phyloP scores from a whole-genome alignment of 768 basidiomycete species.

The Suillus tomentosus region DNA sequence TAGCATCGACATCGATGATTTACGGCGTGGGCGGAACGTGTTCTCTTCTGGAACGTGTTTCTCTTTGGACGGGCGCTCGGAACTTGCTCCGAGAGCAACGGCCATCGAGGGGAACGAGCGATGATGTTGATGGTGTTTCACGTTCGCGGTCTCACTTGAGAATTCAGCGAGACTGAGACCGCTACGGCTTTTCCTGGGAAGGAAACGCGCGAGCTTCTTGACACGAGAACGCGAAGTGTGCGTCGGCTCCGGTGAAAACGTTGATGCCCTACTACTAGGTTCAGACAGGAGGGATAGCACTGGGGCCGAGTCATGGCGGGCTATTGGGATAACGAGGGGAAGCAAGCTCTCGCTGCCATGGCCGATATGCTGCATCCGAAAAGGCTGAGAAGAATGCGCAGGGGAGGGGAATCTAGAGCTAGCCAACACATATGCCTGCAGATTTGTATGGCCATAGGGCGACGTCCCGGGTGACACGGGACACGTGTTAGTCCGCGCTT shows the following conservation, averaged over 20 bases:
- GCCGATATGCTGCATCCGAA: constrained; percentile 25
- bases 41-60: constrained; percentile 33
- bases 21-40: constrained; percentile 38
- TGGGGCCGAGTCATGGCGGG: constrained; percentile 6
- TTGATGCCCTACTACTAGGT: constrained; percentile 15
- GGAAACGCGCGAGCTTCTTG: constrained; percentile 29
- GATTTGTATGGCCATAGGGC: constrained; percentile 32
- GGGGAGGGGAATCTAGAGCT: constrained; percentile 30
- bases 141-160: constrained; percentile 28
- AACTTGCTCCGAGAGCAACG: not conserved
- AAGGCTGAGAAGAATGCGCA: constrained; percentile 29
- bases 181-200: constrained; percentile 36
- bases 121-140: constrained; percentile 28
- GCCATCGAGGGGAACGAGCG: constrained; percentile 25
- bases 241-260: constrained; percentile 27
- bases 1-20: constrained; percentile 34
- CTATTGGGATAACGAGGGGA: constrained; percentile 16
- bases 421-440: constrained; percentile 29
- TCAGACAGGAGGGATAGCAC: constrained; percentile 29
- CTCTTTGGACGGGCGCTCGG: constrained; percentile 27
- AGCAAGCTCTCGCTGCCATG: constrained; percentile 32
- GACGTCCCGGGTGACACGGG: constrained; percentile 30
- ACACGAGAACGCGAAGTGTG: constrained; percentile 12
- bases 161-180: constrained; percentile 30
- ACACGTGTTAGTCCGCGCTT: constrained; percentile 25